Evolutionary conservation across 495 filamentous ascomycete species (phyloP).

Genomic region (Lasiosphaeria miniovina): DNA sequence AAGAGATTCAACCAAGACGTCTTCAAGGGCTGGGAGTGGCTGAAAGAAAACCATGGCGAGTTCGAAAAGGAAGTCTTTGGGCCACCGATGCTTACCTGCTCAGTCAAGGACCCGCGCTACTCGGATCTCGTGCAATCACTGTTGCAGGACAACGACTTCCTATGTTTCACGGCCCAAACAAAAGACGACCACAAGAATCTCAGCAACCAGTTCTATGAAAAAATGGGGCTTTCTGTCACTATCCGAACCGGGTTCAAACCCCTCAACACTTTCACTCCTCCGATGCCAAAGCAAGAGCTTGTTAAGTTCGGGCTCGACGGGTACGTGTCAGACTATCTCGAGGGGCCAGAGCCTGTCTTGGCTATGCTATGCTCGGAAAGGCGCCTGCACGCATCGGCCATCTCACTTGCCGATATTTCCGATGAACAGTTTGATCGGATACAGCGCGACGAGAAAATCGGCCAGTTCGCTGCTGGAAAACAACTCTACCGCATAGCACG

Average conservation of each 20-base stretch:
- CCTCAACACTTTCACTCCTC: constrained; percentile 51
- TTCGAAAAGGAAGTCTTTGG: constrained; percentile 85
- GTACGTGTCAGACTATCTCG: constrained; percentile 72
- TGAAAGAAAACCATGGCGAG: constrained; percentile 62
- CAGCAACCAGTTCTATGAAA: constrained; percentile 47
- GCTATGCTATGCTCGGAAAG: constrained; percentile 77
- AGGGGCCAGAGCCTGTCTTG: constrained; percentile 79
- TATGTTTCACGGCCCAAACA: constrained; percentile 74
- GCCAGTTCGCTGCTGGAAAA: constrained; percentile 62
- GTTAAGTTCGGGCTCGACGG: constrained; percentile 66
- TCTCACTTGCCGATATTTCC: constrained; percentile 59
- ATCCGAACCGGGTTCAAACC: constrained; percentile 55
- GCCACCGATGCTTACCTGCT: constrained; percentile 78
- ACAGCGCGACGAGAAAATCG: constrained; percentile 44
- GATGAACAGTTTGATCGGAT: constrained; percentile 62
- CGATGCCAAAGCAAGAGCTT: constrained; percentile 55
- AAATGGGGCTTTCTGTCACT: constrained; percentile 60
- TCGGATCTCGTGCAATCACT: constrained; percentile 72
- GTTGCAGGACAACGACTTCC: constrained; percentile 59
- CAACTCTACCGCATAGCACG: constrained; percentile 56
- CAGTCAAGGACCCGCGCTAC: constrained; percentile 71
- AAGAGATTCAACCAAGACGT: constrained; percentile 57
- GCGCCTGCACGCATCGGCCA: constrained; percentile 62
- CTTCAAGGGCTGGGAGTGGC: constrained; percentile 71
- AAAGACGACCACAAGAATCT: constrained; percentile 71